phyloP scores from a whole-genome alignment of 1,139 yeast species.

The Pichia sp. region DNA sequence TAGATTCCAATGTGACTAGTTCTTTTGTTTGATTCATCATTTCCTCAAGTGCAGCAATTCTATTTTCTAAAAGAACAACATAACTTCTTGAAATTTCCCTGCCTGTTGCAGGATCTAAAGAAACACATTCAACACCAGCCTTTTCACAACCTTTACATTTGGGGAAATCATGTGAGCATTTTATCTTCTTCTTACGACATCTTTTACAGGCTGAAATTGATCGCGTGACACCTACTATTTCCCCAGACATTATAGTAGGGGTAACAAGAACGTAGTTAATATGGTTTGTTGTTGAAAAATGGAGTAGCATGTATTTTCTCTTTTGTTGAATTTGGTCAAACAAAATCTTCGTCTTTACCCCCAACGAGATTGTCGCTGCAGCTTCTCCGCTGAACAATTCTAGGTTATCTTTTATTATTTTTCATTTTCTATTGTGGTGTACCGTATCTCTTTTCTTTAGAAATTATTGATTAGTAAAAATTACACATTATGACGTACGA shows the following conservation, averaged over 20 bases:
- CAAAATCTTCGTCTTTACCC: too few relatives aligned
- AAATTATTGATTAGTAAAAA: background rate
- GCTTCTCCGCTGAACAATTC: too few relatives aligned
- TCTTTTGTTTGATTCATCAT: background rate
- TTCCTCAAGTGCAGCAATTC: constrained; percentile 49
- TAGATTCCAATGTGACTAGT: background rate
- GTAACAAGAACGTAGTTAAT: too few relatives aligned
- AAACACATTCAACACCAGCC: constrained; percentile 68
- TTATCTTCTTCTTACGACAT: constrained; percentile 70
- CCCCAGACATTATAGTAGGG: background rate
- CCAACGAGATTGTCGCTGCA: too few relatives aligned
- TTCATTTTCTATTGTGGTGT: too few relatives aligned
- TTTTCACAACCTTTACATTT: constrained; percentile 65
- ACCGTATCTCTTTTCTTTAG: too few relatives aligned
- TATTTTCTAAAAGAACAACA: constrained; percentile 63
- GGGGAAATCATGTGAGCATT: constrained; percentile 81
- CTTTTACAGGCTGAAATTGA: constrained; percentile 78
- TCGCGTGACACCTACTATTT: constrained; percentile 34
- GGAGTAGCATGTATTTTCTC: too few relatives aligned
- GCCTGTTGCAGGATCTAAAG: constrained; percentile 83
- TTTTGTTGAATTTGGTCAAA: too few relatives aligned
- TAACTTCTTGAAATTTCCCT: constrained; percentile 80
- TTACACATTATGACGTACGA: too few relatives aligned
- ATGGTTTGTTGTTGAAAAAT: too few relatives aligned
- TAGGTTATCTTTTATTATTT: too few relatives aligned